Percentiles rank a stretch among this genome's conserved stretches.
These are phyloP conservation scores for Coemansia javaensis DNA, from an alignment of 192 early-diverging fungal genomes.

Conservation along the genomic window DNA sequence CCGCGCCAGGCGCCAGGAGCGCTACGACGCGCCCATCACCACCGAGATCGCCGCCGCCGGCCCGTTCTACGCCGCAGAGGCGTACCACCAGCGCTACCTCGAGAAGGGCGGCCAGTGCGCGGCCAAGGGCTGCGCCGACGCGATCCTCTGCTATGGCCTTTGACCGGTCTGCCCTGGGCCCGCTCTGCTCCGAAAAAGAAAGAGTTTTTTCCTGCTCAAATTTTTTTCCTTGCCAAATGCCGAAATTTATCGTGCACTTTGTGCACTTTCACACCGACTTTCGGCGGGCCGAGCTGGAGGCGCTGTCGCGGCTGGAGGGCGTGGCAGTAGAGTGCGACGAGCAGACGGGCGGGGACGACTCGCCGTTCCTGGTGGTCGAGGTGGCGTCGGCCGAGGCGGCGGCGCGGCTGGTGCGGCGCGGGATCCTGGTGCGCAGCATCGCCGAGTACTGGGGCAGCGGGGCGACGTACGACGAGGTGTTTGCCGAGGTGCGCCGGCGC, in stretches of 20 bases:
- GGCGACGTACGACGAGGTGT: slow-evolving; percentile 57
- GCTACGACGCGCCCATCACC: slow-evolving; percentile 55
- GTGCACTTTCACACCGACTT: slow-evolving; percentile 71
- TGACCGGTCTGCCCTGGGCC: neutral
- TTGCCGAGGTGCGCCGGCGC: slow-evolving; percentile 54
- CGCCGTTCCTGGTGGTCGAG: slow-evolving; percentile 77
- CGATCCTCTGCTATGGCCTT: slow-evolving; percentile 47
- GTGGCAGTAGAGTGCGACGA: slow-evolving; percentile 63
- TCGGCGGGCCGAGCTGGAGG: slow-evolving; percentile 76
- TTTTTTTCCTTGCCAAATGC: slow-evolving; percentile 19
- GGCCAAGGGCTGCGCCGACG: slow-evolving; percentile 45
- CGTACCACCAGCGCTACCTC: slow-evolving; percentile 75
- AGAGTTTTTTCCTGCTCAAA: neutral
- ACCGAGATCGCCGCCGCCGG: slow-evolving; percentile 67
- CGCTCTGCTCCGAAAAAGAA: neutral
- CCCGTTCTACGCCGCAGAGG: slow-evolving; percentile 78
- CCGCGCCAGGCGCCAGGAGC: slow-evolving; percentile 60
- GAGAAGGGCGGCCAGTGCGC: slow-evolving; percentile 54
- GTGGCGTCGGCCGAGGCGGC: slow-evolving; percentile 69
- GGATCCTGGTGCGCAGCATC: slow-evolving; percentile 76
- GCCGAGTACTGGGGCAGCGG: slow-evolving; percentile 74
- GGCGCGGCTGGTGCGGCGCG: slow-evolving; percentile 64
- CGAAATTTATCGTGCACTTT: slow-evolving; percentile 60
- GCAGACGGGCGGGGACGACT: slow-evolving; percentile 57
- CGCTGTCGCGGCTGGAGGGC: slow-evolving; percentile 72